Conservation (phyloP, 2,329 filamentous ascomycete genomes). For the Septoria linicola region DNA sequence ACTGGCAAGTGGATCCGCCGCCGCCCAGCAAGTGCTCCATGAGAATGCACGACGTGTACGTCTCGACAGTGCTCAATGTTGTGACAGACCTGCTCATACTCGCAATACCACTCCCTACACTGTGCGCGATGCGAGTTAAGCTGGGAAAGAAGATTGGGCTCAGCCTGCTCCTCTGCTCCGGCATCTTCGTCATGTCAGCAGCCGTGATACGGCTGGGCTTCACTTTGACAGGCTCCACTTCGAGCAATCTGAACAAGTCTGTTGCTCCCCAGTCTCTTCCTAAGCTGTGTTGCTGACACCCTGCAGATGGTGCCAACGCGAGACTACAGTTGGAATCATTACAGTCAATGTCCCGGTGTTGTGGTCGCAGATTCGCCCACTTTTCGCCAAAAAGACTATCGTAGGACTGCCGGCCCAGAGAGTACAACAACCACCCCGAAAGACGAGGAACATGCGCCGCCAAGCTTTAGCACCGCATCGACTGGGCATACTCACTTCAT, state of each 20-base stretch:
- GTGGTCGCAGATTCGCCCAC: not conserved
- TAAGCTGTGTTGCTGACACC: not conserved
- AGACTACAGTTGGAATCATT: conserved; percentile 40
- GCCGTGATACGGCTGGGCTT: conserved; percentile 37
- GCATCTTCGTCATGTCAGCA: conserved; percentile 40
- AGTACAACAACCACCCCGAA: no score
- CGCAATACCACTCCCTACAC: conserved; percentile 36
- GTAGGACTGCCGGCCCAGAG: not conserved
- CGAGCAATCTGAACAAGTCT: conserved; percentile 38
- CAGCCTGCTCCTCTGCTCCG: conserved; percentile 38
- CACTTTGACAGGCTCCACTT: conserved; percentile 32
- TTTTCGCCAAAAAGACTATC: not conserved
- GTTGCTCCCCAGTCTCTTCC: not conserved
- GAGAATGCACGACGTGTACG: conserved; percentile 26
- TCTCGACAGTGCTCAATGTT: conserved; percentile 36
- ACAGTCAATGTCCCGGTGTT: conserved; percentile 40
- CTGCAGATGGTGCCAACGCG: conserved; percentile 39
- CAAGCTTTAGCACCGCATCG: not conserved
- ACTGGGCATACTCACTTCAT: not conserved
- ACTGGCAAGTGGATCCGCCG: conserved; percentile 34
- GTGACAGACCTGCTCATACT: conserved; percentile 38
- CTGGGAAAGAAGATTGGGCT: conserved; percentile 39
- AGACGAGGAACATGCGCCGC: not conserved
- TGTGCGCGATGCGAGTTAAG: conserved; percentile 37
- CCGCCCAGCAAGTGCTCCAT: conserved; percentile 15